phyloP scores from a whole-genome alignment of 1,284 basidiomycete genomes.

The Uromyces viciae-fabae region DNA sequence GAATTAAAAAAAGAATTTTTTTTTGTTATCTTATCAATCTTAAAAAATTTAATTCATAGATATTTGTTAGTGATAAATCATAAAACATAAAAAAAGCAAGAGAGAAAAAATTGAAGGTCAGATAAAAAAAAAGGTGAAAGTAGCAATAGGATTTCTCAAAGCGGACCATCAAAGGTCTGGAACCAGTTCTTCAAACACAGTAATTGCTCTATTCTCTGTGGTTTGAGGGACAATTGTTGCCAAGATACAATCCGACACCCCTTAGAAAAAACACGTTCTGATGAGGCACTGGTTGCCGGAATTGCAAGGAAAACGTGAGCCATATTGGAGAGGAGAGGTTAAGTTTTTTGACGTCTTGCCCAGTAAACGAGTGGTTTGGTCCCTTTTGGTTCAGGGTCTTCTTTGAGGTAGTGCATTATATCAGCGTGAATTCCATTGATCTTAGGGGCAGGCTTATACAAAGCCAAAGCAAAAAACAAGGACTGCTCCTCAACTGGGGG shows the following conservation, averaged over 20 bases:
- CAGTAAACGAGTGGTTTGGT: neutral
- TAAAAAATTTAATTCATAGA: no score
- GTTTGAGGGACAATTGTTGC: neutral
- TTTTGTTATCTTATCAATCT: no score
- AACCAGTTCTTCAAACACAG: neutral
- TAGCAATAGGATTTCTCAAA: no score
- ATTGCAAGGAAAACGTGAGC: no score
- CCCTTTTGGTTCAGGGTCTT: neutral
- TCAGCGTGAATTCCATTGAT: neutral
- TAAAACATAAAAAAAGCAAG: no score
- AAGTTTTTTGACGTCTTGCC: neutral
- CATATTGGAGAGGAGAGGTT: neutral
- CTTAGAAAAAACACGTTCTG: neutral
- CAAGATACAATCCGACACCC: no score
- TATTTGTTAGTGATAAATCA: no score
- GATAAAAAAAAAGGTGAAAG: no score
- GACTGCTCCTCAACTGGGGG: neutral
- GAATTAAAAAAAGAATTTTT: no score
- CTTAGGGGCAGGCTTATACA: neutral
- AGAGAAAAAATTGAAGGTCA: no score
- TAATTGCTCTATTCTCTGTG: neutral
- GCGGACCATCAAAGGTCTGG: neutral
- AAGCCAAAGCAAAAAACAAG: neutral
- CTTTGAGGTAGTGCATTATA: neutral
- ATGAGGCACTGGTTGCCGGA: neutral